Base-by-base conservation (phyloP, 148 eudicot species). In the Heliosperma pusillum region DNA sequence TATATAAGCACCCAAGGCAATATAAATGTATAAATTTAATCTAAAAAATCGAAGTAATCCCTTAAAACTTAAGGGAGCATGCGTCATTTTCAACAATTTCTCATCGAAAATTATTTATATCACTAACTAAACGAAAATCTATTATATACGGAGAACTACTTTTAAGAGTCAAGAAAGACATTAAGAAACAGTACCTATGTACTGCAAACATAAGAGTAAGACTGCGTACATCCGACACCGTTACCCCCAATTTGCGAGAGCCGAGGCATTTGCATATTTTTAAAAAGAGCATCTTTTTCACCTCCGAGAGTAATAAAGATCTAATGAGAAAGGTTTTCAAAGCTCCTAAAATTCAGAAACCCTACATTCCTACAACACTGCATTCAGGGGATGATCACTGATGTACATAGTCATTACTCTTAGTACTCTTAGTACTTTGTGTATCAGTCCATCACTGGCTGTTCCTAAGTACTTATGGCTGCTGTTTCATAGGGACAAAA, bases 331-430 rank as follows among this genome's bases (percentile, higher is more conserved):
- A 79, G 45, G 5, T 40, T 69, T 12, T 22, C 63, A 68, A 6
- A 69, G 24, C 70, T 62, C 82, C 78, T 74, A 69, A 42, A 80
- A 69, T 74, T 79, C 78, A 79, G 40, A 55, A 74, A 45, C 24
- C 33, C 11, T 33, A 12, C 45, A 69, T 30, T 44, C 33, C 11
- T 33, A 12, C 45, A 69, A 47, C 56, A 69, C 30, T 61, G 71
- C 53, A 72, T 36, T 22, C 66, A 36, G 64, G 13, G 66, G 30
- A 27, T 36, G 75, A 72, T 72, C 53, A 25, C 57, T 24, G 69
- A 53, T 26, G 60, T 70, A 70, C 59, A 70, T 4, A 25, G 60
- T 70, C 59, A 70, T 50, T 5, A 70, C 73, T 70, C 40, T n/a
- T n/a, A n/a, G n/a, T n/a, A n/a, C n/a, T n/a, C 52, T 47, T 26